These are phyloP conservation scores for Cutaneotrichosporon sp. DNA, from an alignment of 1,284 basidiomycete species.

Conservation along the genomic window DNA sequence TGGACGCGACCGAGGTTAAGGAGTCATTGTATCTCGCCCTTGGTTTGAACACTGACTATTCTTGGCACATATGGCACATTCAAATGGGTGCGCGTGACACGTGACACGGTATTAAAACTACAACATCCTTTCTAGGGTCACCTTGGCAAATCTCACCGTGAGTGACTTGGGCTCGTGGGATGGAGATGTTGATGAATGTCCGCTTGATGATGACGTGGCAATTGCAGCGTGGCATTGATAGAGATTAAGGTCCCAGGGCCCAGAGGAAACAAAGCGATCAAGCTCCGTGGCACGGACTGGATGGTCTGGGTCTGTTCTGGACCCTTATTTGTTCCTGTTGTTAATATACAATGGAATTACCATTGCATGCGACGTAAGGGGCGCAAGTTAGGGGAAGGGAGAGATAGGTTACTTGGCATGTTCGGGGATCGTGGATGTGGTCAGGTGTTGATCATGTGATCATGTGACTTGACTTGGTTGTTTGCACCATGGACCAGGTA, in stretches of 20 bases:
- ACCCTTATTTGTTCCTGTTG: too few relatives aligned
- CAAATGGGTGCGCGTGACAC: background rate
- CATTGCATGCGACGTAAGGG: constrained; percentile 1
- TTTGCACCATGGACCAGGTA: too few relatives aligned
- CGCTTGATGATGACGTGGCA: background rate
- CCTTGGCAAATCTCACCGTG: background rate
- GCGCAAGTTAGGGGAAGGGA: background rate
- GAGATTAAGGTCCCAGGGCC: too few relatives aligned
- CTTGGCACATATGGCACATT: background rate
- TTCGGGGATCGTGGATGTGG: too few relatives aligned
- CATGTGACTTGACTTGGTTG: too few relatives aligned
- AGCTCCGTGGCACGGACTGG: background rate
- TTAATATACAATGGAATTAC: background rate
- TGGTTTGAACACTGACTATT: background rate
- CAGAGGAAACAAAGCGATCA: background rate
- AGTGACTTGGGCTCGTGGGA: background rate
- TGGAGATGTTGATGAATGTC: background rate
- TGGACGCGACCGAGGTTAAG: background rate
- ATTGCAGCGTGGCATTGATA: background rate
- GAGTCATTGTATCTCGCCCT: too few relatives aligned
- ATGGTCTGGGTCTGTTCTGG: too few relatives aligned
- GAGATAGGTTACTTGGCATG: too few relatives aligned
- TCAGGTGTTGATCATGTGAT: too few relatives aligned
- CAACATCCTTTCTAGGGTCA: too few relatives aligned
- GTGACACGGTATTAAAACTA: background rate